Percentiles rank a stretch among this genome's conserved stretches.
Evolutionary conservation across 2,329 filamentous ascomycete species (phyloP).

Genomic region (Fusarium phyllophilum): DNA sequence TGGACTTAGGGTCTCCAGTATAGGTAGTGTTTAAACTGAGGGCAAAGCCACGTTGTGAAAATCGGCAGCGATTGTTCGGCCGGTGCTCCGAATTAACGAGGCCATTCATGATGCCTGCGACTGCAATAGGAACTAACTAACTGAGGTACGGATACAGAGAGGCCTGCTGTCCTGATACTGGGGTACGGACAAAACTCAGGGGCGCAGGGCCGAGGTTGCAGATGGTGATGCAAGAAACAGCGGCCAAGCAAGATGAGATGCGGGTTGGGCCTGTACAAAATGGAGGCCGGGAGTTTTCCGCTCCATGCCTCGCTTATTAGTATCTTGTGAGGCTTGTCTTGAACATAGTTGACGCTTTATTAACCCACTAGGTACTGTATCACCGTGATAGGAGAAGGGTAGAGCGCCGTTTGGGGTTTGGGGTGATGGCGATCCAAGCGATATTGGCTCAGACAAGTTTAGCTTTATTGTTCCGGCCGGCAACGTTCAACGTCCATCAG

Average conservation of each 20-base stretch:
- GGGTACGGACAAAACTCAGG: constrained; percentile 28
- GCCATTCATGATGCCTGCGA: constrained; percentile 10
- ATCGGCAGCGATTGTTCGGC: constrained; percentile 16
- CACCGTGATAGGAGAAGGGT: constrained; percentile 9
- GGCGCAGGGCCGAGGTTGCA: constrained; percentile 26
- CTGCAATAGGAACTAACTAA: not conserved
- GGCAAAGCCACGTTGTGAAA: constrained; percentile 16
- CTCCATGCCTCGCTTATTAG: constrained; percentile 9
- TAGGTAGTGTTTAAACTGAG: not conserved
- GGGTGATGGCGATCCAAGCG: constrained; percentile 24
- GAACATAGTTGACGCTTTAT: constrained; percentile 7
- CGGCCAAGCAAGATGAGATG: constrained; percentile 35
- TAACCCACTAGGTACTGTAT: constrained; percentile 12
- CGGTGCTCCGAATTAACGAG: constrained; percentile 24
- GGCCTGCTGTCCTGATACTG: constrained; percentile 20
- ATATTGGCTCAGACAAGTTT: constrained; percentile 15
- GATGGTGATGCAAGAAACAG: constrained; percentile 39
- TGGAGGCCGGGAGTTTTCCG: constrained; percentile 8
- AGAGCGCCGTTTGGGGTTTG: constrained; percentile 13
- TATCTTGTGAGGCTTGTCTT: constrained; percentile 23
- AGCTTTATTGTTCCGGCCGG: constrained; percentile 34
- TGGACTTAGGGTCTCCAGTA: constrained; percentile 24
- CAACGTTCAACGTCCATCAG: constrained; percentile 36
- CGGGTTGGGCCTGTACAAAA: constrained; percentile 2
- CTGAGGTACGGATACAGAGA: constrained; percentile 1